phyloP scores from a whole-genome alignment of 805 yeast species.

The Myxozyma sirexii region DNA sequence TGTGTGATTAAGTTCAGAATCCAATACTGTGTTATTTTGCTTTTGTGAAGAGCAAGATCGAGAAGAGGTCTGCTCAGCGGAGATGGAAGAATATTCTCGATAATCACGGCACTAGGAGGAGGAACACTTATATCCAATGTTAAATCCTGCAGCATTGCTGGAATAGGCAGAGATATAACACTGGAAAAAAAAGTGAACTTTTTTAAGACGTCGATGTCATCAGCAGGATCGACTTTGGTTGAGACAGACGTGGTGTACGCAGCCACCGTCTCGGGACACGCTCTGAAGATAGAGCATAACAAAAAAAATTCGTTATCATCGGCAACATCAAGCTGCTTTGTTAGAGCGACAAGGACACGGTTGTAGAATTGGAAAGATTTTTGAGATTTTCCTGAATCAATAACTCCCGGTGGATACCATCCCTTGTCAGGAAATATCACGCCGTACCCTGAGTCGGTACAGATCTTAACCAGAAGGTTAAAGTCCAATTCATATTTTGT shows the following conservation, averaged over 20 bases:
- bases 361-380: constrained; percentile 64
- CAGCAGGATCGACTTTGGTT: constrained; percentile 69
- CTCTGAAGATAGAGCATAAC: constrained; percentile 52
- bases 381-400: constrained; percentile 4
- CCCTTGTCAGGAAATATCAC: constrained; percentile 41
- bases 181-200: constrained; percentile 64
- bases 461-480: constrained; percentile 19
- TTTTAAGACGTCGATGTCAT: constrained; percentile 82
- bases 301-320: constrained; percentile 63
- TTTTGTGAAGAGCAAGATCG: constrained; percentile 54
- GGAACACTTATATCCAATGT: background rate
- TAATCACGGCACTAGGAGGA: constrained; percentile 47
- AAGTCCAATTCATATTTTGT: constrained; percentile 48
- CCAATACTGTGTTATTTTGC: constrained; percentile 57
- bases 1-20: constrained; percentile 61
- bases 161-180: constrained; percentile 60
- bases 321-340: constrained; percentile 74
- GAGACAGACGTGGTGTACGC: constrained; percentile 52
- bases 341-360: constrained; percentile 62
- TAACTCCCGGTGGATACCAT: constrained; percentile 38
- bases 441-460: constrained; percentile 37
- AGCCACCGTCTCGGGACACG: constrained; percentile 70
- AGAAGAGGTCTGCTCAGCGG: constrained; percentile 62
- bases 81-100: constrained; percentile 65
- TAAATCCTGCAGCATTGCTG: constrained; percentile 40